Evolutionary conservation across 2,329 filamentous ascomycete species (phyloP).

Genomic region (Aspergillus ochraceoroseus): DNA sequence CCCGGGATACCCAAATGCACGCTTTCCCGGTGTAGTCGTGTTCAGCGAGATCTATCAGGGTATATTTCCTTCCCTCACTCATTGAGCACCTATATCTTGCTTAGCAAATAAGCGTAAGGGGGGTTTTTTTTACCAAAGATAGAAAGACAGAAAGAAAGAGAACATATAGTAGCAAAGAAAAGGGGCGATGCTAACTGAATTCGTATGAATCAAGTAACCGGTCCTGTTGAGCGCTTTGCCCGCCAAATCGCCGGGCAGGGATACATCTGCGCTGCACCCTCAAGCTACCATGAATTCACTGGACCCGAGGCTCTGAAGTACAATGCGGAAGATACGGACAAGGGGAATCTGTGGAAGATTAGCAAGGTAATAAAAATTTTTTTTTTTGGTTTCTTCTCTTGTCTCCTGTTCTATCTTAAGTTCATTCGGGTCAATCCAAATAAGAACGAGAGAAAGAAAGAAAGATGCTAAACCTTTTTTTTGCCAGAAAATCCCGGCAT

Average conservation of each 20-base stretch:
- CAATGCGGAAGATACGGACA: constrained; percentile 79
- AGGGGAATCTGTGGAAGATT: constrained; percentile 81
- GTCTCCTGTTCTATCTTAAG: too few species aligned
- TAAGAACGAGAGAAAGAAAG: too few species aligned
- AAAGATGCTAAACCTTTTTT: too few species aligned
- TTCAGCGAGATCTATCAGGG: constrained; percentile 97
- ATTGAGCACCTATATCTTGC: neutral
- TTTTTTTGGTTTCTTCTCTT: too few species aligned
- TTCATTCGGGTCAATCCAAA: too few species aligned
- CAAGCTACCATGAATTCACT: constrained; percentile 89
- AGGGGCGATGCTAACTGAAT: too few species aligned
- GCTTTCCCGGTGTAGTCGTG: constrained; percentile 79
- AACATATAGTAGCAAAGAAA: neutral
- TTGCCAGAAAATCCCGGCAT: constrained; percentile 68
- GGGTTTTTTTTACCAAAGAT: too few species aligned
- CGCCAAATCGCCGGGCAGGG: constrained; percentile 88
- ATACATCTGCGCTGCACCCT: constrained; percentile 87
- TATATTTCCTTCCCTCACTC: constrained; percentile 31
- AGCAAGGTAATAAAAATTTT: constrained; percentile 54
- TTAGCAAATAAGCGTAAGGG: too few species aligned
- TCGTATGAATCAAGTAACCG: constrained; percentile 60
- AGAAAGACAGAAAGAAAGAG: too few species aligned
- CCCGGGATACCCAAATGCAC: constrained; percentile 79
- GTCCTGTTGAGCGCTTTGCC: constrained; percentile 81
- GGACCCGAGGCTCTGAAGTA: constrained; percentile 79